Evolutionary conservation across 371 early-diverging fungal species (phyloP), one percentile per base, ranked within the genome.

Genomic region (Haplosporangium sp.): DNA sequence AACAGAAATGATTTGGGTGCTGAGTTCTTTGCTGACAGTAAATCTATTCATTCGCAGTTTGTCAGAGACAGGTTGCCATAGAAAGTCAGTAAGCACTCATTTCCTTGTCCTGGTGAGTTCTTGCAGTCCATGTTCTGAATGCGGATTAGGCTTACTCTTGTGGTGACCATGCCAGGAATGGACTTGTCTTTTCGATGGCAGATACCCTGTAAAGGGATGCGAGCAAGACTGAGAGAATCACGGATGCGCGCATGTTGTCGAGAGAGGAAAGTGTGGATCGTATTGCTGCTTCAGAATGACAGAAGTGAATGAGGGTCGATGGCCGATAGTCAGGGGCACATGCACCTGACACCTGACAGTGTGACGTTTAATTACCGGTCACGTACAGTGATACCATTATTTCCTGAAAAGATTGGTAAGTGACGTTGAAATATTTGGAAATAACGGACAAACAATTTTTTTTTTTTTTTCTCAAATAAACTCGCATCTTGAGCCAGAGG

Each of bases 101-200:
- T 29, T 29, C 29, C 29, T 29, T 29, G 42, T 16, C 7, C 16
- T 41, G 37, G 13, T 18, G 43, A 59, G 47, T 43, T 53, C 11
- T n/a, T 4, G 13, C n/a, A 40, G 12, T 52, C 36, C 23, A 45
- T 59, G 45, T 45, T 59, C 21, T 41, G 10, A 47, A 16, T n/a
- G n/a, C 14, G 37, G 16, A 5, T 14, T 21, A 45, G 16, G 9
- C 16, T 62, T 77, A 77, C 79, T 64, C 64, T 53, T 68, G 67
- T n/a, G 79, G 72, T 7, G 79, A 77, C 68, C 72, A 77, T 21
- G 79, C 79, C 13, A 77, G 59, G 68, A 77, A 77, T 1, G 79
- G 79, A 6, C 68, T 38, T 6, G 79, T 72, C 47, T 67, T 67
- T 55, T 77, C 79, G 41, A 72, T 45, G n/a, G 72, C 79, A 12